These are phyloP conservation scores for Laburnicola sp. DNA, from an alignment of 2,329 filamentous ascomycete genomes.

Conservation along the genomic window DNA sequence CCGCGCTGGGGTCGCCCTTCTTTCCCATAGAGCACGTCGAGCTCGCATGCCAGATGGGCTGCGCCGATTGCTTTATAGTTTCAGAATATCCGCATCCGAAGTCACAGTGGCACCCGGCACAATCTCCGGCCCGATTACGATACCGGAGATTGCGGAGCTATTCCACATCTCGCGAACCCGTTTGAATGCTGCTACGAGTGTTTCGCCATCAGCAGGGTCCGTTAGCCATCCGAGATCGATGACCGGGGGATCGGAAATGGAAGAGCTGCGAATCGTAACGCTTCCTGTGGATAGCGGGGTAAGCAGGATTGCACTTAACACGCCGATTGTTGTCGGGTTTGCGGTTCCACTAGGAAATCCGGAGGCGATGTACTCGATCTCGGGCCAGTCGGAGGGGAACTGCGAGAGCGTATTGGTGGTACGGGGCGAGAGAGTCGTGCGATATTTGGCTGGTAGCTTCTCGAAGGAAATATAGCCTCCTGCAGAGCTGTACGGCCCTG, in stretches of 20 bases:
- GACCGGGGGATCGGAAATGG: slow-evolving; percentile 29
- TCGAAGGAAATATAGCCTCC: slow-evolving; percentile 1
- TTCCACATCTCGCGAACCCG: slow-evolving; percentile 32
- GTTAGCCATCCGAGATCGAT: slow-evolving; percentile 45
- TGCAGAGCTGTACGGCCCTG: slow-evolving; percentile 5
- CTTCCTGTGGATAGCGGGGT: slow-evolving; percentile 42
- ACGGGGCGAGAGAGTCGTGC: slow-evolving; percentile 13
- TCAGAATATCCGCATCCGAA: slow-evolving; percentile 33
- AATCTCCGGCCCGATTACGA: slow-evolving; percentile 23
- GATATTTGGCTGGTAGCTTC: slow-evolving; percentile 12
- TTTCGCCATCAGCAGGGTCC: slow-evolving; percentile 31
- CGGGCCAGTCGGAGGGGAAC: slow-evolving; percentile 29
- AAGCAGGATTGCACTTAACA: slow-evolving; percentile 28
- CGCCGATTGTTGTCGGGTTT: slow-evolving; percentile 19
- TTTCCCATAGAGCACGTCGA: slow-evolving; percentile 38
- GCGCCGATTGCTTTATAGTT: slow-evolving; percentile 17
- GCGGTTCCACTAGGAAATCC: slow-evolving; percentile 8
- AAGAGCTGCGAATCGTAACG: slow-evolving; percentile 34
- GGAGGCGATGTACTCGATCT: slow-evolving; percentile 27
- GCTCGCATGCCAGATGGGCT: slow-evolving; percentile 29
- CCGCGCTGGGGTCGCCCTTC: slow-evolving; percentile 34
- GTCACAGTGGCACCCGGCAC: slow-evolving; percentile 27
- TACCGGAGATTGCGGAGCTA: slow-evolving; percentile 12
- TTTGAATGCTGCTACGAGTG: slow-evolving; percentile 38
- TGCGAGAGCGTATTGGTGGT: slow-evolving; percentile 9